A percentile compares a stretch with the other conserved stretches of the same genome.
Conservation (phyloP, 169 alveolate genomes). For the Theileria annulata region DNA sequence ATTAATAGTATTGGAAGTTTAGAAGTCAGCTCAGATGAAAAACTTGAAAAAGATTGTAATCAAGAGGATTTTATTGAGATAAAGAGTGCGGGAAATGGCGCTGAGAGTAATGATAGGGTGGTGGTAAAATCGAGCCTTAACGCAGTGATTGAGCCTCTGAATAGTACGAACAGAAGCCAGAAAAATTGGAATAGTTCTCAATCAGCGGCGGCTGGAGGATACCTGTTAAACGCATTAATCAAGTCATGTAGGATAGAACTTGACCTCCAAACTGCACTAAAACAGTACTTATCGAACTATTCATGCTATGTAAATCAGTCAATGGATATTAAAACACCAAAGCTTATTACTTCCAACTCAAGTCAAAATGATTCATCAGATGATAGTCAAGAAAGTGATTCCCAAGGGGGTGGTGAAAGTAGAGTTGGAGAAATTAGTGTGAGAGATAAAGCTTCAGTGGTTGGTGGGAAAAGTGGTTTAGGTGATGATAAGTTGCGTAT, state of each 20-base stretch:
- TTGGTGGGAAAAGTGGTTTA: background rate
- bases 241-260: slow-evolving; percentile 71
- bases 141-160: slow-evolving; percentile 25
- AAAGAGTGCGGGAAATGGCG: background rate
- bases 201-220: slow-evolving; percentile 75
- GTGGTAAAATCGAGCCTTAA: slow-evolving; percentile 21
- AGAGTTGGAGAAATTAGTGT: slow-evolving; percentile 6
- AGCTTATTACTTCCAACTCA: slow-evolving; percentile 19
- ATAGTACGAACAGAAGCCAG: slow-evolving; percentile 14
- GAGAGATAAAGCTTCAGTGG: slow-evolving; percentile 7
- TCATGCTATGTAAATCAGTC: slow-evolving; percentile 40
- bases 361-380: slow-evolving; percentile 36
- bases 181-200: slow-evolving; percentile 73
- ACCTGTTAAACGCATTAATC: slow-evolving; percentile 69
- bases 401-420: background rate
- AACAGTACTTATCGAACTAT: slow-evolving; percentile 44
- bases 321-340: slow-evolving; percentile 26
- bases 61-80: background rate
- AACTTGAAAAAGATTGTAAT: slow-evolving; percentile 27
- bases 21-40: slow-evolving; percentile 37
- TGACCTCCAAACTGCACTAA: slow-evolving; percentile 68
- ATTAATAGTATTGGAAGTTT: slow-evolving; percentile 4
- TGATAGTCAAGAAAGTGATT: slow-evolving; percentile 39
- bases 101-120: slow-evolving; percentile 10
- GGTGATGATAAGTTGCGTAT: slow-evolving; percentile 17